Evolutionary conservation across 305 asterid genomes (phyloP), one percentile per base, ranked within the genome.

Genomic region (Stenogyne calaminthoides): DNA sequence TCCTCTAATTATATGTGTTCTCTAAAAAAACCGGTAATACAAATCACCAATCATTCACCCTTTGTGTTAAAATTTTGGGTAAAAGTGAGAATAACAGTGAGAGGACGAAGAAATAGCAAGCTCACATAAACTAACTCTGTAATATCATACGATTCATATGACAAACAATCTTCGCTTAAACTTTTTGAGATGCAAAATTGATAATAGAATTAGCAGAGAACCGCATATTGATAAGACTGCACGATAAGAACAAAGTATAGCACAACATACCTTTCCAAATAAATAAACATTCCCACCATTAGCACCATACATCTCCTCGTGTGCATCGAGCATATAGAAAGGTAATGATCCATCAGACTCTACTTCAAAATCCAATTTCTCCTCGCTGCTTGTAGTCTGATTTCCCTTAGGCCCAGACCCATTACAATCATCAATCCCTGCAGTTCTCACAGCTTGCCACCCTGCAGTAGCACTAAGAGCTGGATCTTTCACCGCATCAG

Each of bases 271-370:
- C 97, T 95, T 92, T 78, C 99, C 99, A 70, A 95, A 92, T 62
- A 95, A 96, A 88, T 87, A 95, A 32, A 95, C 67, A 69, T 83
- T 87, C 68, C 96, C 98, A 32, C 89, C 87, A 83, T 91, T 91
- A 67, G 84, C 77, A 71, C 98, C 98, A 78, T 84, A 87, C 61
- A 82, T 73, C 84, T 91, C 96, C 85, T 95, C 99, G 46, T 95
- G 83, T 9, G 93, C 97, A 87, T 92, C 98, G n/a, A 95, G 90
- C 80, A 95, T 89, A 80, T 87, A 92, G 83, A 92, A 92, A 73
- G 91, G 95, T 79, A 95, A 52, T 64, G 94, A 91, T 56, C 97
- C 99, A 72, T 92, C 82, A 5, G 91, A 64, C 77, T 88, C 95
- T 85, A 87, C 68, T 67, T 85, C 96, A 78, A 89, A 86, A 54